phyloP scores from a whole-genome alignment of 176 grass and related monocot species.

The Eleusine indica region DNA sequence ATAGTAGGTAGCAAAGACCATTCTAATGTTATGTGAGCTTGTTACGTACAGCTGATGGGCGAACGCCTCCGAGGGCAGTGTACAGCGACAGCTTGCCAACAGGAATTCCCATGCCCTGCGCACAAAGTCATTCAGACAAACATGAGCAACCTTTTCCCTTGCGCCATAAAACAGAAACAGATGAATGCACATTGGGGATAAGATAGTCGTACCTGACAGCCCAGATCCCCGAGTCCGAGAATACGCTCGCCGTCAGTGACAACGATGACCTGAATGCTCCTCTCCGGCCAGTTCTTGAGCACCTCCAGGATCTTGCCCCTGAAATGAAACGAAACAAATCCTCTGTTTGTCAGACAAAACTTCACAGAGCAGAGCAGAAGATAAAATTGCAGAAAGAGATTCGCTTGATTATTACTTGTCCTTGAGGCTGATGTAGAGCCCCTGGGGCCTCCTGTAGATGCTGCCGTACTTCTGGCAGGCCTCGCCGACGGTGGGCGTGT shows the following conservation, averaged over 20 bases:
- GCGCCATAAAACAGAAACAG: background rate
- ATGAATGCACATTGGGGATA: background rate
- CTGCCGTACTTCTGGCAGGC: conserved; percentile 98
- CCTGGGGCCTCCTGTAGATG: conserved; percentile 79
- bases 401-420: conserved; percentile 61
- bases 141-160: background rate
- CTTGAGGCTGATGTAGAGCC: conserved; percentile 93
- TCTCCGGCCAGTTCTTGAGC: conserved; percentile 98
- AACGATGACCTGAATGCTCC: conserved; percentile 83
- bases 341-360: background rate
- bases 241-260: conserved; percentile 97
- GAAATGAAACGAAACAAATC: background rate
- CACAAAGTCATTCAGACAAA: conserved; percentile 19
- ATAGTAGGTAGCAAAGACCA: background rate
- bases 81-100: conserved; percentile 93
- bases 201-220: conserved; percentile 60
- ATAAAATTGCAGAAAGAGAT: background rate
- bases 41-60: conserved; percentile 76
- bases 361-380: background rate
- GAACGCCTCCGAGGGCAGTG: conserved; percentile 92
- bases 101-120: conserved; percentile 95
- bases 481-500: conserved; percentile 92
- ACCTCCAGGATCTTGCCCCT: conserved; percentile 96
- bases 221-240: conserved; percentile 84
- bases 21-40: background rate